Evolutionary conservation across 805 yeast genomes (phyloP), one percentile per base, ranked within the genome.

Genomic region (Schwanniomyces occidentalis): DNA sequence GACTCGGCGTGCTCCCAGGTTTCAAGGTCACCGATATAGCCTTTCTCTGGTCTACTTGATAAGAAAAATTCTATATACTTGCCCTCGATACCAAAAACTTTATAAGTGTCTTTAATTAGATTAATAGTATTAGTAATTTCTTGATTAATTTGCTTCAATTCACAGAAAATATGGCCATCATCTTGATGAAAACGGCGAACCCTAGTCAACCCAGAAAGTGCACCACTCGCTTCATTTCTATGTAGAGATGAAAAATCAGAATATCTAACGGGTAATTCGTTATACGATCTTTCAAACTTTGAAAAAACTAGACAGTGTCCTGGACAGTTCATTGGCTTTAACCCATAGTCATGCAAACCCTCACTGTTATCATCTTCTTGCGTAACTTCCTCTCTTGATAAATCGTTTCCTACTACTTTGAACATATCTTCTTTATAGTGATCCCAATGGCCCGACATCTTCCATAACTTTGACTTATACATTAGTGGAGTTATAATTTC

Each of bases 151-250:
- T 93, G 99, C 5, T 74, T 78, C 22, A 75, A 70, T 2, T 82
- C 77, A 55, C 99, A 93, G 58, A 93, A 93, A 17, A 93, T 90
- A 51, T 93, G 99, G 6, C 97, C 98, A 58, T 93, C 99, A 59
- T 93, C 99, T 63, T 93, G 99, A 60, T 93, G 99, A 63, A 93
- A 93, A 44, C 96, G 71, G 39, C 99, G 76, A 3, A 93, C 96
- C 37, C 99, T 71, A 0, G 98, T 93, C 23, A 93, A 67, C 0
- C 99, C 99, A 5, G 91, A 76, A 14, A 93, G 71, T 1, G 98
- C 95, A 3, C 99, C 99, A 38, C 95, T 82, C 17, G 95, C 82
- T 61, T 93, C 99, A 53, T 93, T 93, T 52, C 99, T 73, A 58
- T 93, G 99, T 40, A 93, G 65, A 2, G 95, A 87, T 16, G 95